Evolutionary conservation across 1,284 basidiomycete species (phyloP).

Genomic region (Ustilago bromivora): DNA sequence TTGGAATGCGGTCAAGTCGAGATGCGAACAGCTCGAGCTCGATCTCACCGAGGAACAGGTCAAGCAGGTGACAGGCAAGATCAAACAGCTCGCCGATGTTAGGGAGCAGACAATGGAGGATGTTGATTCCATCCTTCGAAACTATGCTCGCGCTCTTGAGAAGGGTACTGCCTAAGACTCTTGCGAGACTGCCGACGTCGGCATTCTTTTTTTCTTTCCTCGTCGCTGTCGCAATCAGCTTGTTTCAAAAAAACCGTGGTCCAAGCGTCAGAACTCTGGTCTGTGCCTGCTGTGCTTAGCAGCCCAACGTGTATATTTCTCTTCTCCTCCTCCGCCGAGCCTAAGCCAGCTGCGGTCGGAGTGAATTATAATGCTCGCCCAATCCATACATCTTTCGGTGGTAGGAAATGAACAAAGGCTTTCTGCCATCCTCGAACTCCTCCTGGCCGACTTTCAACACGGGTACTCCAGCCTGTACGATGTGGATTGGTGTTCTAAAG

Average conservation of each 20-base stretch:
- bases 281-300: no score
- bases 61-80: conserved; percentile 96
- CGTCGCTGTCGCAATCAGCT: no score
- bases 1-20: conserved; percentile 99
- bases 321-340: not conserved
- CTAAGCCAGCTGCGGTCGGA: conserved; percentile 36
- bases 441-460: conserved; percentile 81
- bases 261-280: no score
- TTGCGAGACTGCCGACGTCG: not conserved
- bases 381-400: conserved; percentile 67
- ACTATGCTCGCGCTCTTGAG: conserved; percentile 71
- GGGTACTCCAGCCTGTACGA: conserved; percentile 86
- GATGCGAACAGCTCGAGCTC: conserved; percentile 95
- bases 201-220: no score
- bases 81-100: conserved; percentile 99
- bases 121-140: conserved; percentile 93
- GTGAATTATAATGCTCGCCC: conserved; percentile 68
- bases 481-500: conserved; percentile 89
- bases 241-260: no score
- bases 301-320: not conserved
- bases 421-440: conserved; percentile 39
- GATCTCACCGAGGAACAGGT: conserved; percentile 86
- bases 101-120: conserved; percentile 99
- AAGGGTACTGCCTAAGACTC: conserved; percentile 34
- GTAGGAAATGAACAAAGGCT: conserved; percentile 59